Base-by-base conservation (phyloP, 73 alveolate species). In the Tetrahymena borealis region DNA sequence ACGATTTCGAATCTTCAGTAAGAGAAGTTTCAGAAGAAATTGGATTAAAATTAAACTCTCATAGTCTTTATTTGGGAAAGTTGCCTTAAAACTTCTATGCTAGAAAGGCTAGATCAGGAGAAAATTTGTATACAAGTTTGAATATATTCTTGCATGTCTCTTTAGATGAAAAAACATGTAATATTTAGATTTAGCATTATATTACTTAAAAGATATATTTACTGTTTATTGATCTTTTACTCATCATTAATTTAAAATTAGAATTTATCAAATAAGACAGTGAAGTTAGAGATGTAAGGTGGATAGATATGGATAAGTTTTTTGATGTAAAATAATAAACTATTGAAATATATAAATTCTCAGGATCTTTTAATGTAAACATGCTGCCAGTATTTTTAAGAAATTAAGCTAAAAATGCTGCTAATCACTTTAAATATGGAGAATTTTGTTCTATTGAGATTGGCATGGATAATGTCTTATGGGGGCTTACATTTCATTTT, bases 401-500 rank as follows among this genome's bases (percentile, higher is more conserved):
- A 60, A 35, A 35, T 3, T 60, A 60, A 35, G 85, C 85, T 6
- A 60, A 60, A 60, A 60, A 18, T 15, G 85, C 85, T 60, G n/a
- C 85, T 24, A 32, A 24, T 60, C 1, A 60, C 85, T 60, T 18
- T 60, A 60, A 60, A 60, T 60, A 60, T 60, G 85, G 85, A 20
- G 85, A 60, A 60, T 60, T 60, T n/a, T 60, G 85, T 60, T 60
- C 85, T 15, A 60, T 60, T n/a, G 85, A 60, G 28, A 60, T 60
- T 20, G 85, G 85, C 2, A 60, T 60, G 85, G 85, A 60, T 60
- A 60, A 60, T 28, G 85, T 60, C 37, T 60, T 60, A 20, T 60
- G 85, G 85, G 85, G 85, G 28, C 85, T 60, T 60, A 60, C 85
- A 60, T 60, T 60, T 60, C 85, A 60, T 60, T 60, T 60, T 60